Conservation (phyloP, 768 basidiomycete genomes). For the Ramaria sp. region DNA sequence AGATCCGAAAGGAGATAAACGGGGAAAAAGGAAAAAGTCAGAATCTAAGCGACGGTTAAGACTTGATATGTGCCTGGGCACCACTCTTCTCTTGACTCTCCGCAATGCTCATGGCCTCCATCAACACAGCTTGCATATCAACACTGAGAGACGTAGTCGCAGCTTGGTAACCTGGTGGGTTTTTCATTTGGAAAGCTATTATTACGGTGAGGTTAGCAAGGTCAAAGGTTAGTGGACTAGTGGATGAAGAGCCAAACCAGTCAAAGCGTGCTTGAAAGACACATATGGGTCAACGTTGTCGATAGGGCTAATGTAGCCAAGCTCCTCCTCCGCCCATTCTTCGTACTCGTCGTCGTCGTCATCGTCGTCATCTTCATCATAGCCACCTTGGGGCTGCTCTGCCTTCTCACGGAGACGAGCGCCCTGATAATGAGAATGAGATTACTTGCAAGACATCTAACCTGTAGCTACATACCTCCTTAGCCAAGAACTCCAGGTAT, state of each 20-base stretch:
- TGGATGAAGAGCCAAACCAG: slow-evolving; percentile 35
- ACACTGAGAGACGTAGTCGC: slow-evolving; percentile 60
- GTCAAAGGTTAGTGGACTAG: background rate
- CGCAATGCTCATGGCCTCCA: slow-evolving; percentile 65
- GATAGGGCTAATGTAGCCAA: slow-evolving; percentile 76
- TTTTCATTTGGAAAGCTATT: slow-evolving; percentile 67
- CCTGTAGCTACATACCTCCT: slow-evolving; percentile 41
- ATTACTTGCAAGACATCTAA: background rate
- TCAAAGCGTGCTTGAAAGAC: slow-evolving; percentile 68
- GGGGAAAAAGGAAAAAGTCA: background rate
- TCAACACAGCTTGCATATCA: slow-evolving; percentile 70
- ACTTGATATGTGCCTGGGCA: background rate
- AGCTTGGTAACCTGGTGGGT: slow-evolving; percentile 53
- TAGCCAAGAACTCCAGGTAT: slow-evolving; percentile 77
- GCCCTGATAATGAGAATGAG: slow-evolving; percentile 31
- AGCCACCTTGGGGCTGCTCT: slow-evolving; percentile 27
- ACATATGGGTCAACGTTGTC: slow-evolving; percentile 71
- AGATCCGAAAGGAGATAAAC: background rate
- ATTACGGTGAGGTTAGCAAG: slow-evolving; percentile 4
- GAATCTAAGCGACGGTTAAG: background rate
- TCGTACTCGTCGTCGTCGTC: slow-evolving; percentile 40
- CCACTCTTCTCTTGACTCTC: background rate
- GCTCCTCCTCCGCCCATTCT: slow-evolving; percentile 65
- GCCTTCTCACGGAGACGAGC: slow-evolving; percentile 60
- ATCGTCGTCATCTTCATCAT: slow-evolving; percentile 22